Evolutionary conservation across 352 stramenopile species (phyloP).

Genomic region (Globisporangium nodosum): DNA sequence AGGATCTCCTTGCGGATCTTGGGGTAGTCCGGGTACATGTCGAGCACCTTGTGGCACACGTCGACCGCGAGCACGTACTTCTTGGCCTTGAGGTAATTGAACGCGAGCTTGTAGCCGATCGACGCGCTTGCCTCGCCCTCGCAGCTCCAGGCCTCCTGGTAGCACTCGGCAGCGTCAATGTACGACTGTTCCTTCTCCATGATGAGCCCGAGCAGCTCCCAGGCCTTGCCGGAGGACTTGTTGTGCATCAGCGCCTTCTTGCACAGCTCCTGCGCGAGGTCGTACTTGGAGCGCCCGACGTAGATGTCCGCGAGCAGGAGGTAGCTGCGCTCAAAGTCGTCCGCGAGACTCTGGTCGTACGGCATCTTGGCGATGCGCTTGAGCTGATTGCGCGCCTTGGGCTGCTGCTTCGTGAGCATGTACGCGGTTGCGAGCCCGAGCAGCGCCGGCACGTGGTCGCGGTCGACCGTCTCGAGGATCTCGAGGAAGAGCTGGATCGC

Average conservation of each 20-base stretch:
- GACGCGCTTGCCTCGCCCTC: slow-evolving; percentile 80
- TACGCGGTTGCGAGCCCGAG: slow-evolving; percentile 87
- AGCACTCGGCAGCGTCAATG: slow-evolving; percentile 90
- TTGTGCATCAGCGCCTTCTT: slow-evolving; percentile 92
- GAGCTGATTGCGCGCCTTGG: slow-evolving; percentile 92
- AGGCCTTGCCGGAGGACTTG: slow-evolving; percentile 88
- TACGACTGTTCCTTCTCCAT: slow-evolving; percentile 94
- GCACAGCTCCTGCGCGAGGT: slow-evolving; percentile 91
- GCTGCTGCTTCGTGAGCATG: slow-evolving; percentile 90
- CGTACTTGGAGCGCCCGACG: slow-evolving; percentile 88
- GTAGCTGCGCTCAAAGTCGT: slow-evolving; percentile 93
- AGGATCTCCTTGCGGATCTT: slow-evolving; percentile 94
- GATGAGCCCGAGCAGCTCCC: slow-evolving; percentile 91
- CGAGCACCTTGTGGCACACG: slow-evolving; percentile 91
- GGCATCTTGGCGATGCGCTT: slow-evolving; percentile 94
- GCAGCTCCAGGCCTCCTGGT: slow-evolving; percentile 86
- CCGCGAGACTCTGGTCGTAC: slow-evolving; percentile 80
- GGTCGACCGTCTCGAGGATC: slow-evolving; percentile 80
- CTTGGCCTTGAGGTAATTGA: slow-evolving; percentile 95
- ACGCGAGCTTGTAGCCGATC: slow-evolving; percentile 93
- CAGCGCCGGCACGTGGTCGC: slow-evolving; percentile 88
- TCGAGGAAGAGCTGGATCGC: slow-evolving; percentile 89
- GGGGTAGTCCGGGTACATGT: slow-evolving; percentile 92
- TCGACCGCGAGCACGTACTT: slow-evolving; percentile 89
- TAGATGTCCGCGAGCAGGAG: slow-evolving; percentile 93